Conservation (phyloP, 805 yeast genomes). For the Saccharomycopsis sp. region DNA sequence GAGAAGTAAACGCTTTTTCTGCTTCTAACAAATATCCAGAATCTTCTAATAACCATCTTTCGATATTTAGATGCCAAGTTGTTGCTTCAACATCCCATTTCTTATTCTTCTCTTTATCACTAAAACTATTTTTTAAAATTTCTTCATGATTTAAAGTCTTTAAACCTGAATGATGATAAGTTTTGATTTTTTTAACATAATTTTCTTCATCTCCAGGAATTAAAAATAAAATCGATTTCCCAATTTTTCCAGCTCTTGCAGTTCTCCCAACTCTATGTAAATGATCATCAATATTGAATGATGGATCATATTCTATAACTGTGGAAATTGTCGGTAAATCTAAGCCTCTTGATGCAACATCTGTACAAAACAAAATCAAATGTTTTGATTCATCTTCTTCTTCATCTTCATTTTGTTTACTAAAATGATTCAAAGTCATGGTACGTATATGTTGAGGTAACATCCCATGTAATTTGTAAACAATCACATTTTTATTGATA, state of each 20-base stretch:
- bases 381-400: slow-evolving; percentile 36
- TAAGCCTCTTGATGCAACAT: slow-evolving; percentile 95
- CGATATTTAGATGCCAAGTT: slow-evolving; percentile 87
- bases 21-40: slow-evolving; percentile 52
- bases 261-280: slow-evolving; percentile 95
- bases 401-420: slow-evolving; percentile 16
- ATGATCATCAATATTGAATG: slow-evolving; percentile 90
- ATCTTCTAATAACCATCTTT: slow-evolving; percentile 77
- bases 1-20: slow-evolving; percentile 74
- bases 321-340: slow-evolving; percentile 81
- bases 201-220: slow-evolving; percentile 87
- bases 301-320: slow-evolving; percentile 91
- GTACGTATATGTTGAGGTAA: slow-evolving; percentile 77
- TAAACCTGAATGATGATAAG: slow-evolving; percentile 44
- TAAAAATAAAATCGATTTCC: slow-evolving; percentile 67
- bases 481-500: slow-evolving; percentile 35
- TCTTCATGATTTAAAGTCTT: slow-evolving; percentile 39
- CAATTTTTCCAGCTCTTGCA: slow-evolving; percentile 90
- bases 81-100: slow-evolving; percentile 92
- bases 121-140: slow-evolving; percentile 24
- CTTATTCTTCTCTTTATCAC: slow-evolving; percentile 27
- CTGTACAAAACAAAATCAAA: slow-evolving; percentile 81
- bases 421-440: slow-evolving; percentile 57
- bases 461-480: slow-evolving; percentile 82
- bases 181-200: slow-evolving; percentile 53